These are phyloP conservation scores for Xylaria cubensis DNA, from an alignment of 495 filamentous ascomycete genomes.

Conservation along the genomic window DNA sequence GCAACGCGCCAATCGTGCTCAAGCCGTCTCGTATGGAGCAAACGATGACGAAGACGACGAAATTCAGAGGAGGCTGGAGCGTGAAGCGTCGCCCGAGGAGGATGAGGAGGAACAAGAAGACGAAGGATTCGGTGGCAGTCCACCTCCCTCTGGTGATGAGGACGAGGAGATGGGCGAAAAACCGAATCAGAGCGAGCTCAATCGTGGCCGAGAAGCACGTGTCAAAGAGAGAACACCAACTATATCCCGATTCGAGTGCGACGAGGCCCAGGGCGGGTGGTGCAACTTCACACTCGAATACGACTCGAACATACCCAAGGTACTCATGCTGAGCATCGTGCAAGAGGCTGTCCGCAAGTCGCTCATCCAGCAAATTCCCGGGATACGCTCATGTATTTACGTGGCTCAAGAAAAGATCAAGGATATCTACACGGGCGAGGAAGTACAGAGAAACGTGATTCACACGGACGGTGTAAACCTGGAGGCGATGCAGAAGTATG, in stretches of 20 bases:
- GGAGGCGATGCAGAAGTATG: slow-evolving; percentile 84
- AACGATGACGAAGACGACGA: slow-evolving; percentile 90
- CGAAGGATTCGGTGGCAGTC: slow-evolving; percentile 62
- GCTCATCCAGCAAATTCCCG: slow-evolving; percentile 85
- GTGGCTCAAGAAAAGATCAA: slow-evolving; percentile 67
- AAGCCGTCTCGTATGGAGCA: slow-evolving; percentile 86
- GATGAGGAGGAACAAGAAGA: slow-evolving; percentile 60
- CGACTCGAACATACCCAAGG: slow-evolving; percentile 78
- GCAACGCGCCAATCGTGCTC: slow-evolving; percentile 71
- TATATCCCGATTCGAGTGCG: slow-evolving; percentile 79
- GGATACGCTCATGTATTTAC: slow-evolving; percentile 73
- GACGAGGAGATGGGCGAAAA: slow-evolving; percentile 45
- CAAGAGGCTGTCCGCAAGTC: slow-evolving; percentile 76
- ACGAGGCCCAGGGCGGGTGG: slow-evolving; percentile 72
- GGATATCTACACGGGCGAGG: slow-evolving; percentile 54
- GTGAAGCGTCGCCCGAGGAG: slow-evolving; percentile 59
- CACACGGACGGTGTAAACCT: slow-evolving; percentile 88
- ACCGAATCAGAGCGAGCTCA: slow-evolving; percentile 45
- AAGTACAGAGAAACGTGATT: slow-evolving; percentile 62
- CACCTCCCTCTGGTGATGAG: slow-evolving; percentile 55
- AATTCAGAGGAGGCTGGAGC: slow-evolving; percentile 64
- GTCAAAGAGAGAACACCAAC: slow-evolving; percentile 69
- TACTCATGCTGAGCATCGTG: slow-evolving; percentile 89
- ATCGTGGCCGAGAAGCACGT: slow-evolving; percentile 65
- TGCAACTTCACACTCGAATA: slow-evolving; percentile 87